Conservation (phyloP, 768 basidiomycete genomes). For the Lentinula guzmanii region DNA sequence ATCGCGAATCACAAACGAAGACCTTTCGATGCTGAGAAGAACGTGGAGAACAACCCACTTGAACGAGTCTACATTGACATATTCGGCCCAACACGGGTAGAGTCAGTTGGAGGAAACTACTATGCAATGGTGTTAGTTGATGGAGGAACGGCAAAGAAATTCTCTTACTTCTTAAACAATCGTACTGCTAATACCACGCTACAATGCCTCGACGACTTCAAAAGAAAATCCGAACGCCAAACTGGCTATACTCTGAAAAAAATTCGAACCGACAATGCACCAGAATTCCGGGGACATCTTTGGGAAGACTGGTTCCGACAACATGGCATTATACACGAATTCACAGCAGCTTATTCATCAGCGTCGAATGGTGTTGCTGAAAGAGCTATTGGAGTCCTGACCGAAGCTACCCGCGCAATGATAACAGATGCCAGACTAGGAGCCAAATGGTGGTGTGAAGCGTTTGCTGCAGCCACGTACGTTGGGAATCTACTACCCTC, state of each 20-base stretch:
- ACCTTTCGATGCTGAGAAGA: not conserved
- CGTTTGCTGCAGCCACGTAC: not conserved
- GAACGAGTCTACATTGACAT: constrained; percentile 7
- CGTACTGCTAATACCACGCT: not conserved
- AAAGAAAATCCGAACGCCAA: not conserved
- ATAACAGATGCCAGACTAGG: constrained; percentile 8
- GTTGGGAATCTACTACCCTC: not conserved
- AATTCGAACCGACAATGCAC: constrained; percentile 16
- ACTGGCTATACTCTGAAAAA: not conserved
- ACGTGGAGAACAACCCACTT: not conserved
- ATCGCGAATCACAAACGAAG: not conserved
- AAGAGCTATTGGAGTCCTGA: constrained; percentile 4
- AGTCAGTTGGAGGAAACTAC: not conserved
- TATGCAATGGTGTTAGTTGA: constrained; percentile 8
- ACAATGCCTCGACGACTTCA: constrained; percentile 1
- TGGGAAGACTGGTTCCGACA: constrained; percentile 7
- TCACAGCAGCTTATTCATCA: constrained; percentile 4
- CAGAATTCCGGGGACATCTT: constrained; percentile 12
- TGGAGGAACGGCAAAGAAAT: not conserved
- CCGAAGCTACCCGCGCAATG: not conserved
- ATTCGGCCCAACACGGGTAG: constrained; percentile 7
- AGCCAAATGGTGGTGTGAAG: constrained; percentile 8
- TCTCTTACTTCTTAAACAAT: not conserved
- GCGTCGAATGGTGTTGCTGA: constrained; percentile 8
- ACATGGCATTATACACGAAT: constrained; percentile 3